phyloP scores from a whole-genome alignment of 2,329 filamentous ascomycete species.

The Calonectria hawksworthii region DNA sequence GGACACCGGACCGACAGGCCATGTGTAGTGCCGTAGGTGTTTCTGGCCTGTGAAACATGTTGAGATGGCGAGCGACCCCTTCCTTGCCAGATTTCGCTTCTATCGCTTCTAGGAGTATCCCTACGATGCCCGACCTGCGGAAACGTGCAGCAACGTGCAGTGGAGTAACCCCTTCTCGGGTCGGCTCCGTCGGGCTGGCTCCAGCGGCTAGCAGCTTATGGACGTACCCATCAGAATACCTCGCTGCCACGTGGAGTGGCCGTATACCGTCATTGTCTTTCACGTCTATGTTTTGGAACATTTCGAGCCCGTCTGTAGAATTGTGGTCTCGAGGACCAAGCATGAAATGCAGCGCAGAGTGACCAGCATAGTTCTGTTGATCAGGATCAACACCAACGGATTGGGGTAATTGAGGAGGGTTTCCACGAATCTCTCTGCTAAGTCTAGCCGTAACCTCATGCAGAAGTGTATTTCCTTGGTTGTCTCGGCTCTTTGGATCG shows the following conservation, averaged over 20 bases:
- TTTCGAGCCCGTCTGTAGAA: neutral
- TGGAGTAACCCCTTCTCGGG: slow-evolving; percentile 51
- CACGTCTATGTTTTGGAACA: slow-evolving; percentile 29
- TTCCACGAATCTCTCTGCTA: neutral
- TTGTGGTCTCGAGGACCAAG: neutral
- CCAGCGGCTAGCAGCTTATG: slow-evolving; percentile 53
- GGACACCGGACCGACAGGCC: slow-evolving; percentile 43
- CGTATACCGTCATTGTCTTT: slow-evolving; percentile 33
- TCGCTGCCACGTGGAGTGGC: slow-evolving; percentile 44
- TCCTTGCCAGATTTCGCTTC: neutral
- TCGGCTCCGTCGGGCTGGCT: slow-evolving; percentile 49
- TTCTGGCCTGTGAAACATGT: neutral
- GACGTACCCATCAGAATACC: slow-evolving; percentile 37
- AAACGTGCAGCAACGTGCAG: slow-evolving; percentile 57
- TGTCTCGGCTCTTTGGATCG: slow-evolving; percentile 40
- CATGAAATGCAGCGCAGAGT: neutral
- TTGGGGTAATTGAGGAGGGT: neutral
- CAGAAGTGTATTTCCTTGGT: slow-evolving; percentile 38
- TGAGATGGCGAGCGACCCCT: slow-evolving; percentile 1
- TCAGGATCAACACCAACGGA: neutral
- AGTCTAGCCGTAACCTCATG: slow-evolving; percentile 32
- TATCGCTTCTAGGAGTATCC: slow-evolving; percentile 42
- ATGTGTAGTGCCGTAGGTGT: slow-evolving; percentile 39
- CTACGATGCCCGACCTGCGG: slow-evolving; percentile 51
- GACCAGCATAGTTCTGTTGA: slow-evolving; percentile 24